These are phyloP conservation scores for Plantago elongata DNA, from an alignment of 257 asterid species.

Conservation along the genomic window DNA sequence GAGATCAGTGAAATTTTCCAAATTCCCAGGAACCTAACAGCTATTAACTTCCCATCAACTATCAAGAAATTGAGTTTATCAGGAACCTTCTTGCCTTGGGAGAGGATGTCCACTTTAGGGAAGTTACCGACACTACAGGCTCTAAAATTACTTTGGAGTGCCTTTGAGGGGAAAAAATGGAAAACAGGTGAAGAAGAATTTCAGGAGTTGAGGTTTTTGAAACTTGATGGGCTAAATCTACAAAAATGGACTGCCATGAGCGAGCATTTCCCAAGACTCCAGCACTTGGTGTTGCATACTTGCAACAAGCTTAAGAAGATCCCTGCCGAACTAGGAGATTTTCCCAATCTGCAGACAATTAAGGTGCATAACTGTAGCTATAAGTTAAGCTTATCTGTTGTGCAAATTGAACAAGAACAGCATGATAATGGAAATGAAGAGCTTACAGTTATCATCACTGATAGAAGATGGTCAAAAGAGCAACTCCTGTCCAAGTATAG, in stretches of 20 bases:
- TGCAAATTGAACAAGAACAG: conserved; percentile 19
- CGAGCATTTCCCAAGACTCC: conserved; percentile 19
- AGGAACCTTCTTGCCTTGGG: not conserved
- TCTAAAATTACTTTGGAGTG: conserved; percentile 7
- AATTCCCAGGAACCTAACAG: not conserved
- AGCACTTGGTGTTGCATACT: conserved; percentile 8
- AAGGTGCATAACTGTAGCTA: conserved; percentile 12
- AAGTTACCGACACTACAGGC: conserved; percentile 16
- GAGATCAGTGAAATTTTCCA: not conserved
- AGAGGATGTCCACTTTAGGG: conserved; percentile 14
- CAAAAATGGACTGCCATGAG: conserved; percentile 3
- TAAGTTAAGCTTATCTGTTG: conserved; percentile 5
- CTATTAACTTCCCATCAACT: not conserved
- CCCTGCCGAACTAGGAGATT: conserved; percentile 13
- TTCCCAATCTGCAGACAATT: conserved; percentile 18
- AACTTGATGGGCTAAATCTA: conserved; percentile 3
- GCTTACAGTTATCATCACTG: conserved; percentile 11
- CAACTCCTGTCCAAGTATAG: not conserved
- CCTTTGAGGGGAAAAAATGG: conserved; percentile 9
- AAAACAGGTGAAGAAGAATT: conserved; percentile 19
- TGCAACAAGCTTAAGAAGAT: conserved; percentile 9
- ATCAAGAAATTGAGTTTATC: conserved; percentile 21
- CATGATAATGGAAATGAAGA: conserved; percentile 19
- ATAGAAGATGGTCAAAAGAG: not conserved
- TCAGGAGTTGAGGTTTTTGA: conserved; percentile 20